A percentile compares a stretch with the other conserved stretches of the same genome.
These are phyloP conservation scores for Cyclotella atomus DNA, from an alignment of 108 stramenopile species.

Conservation along the genomic window DNA sequence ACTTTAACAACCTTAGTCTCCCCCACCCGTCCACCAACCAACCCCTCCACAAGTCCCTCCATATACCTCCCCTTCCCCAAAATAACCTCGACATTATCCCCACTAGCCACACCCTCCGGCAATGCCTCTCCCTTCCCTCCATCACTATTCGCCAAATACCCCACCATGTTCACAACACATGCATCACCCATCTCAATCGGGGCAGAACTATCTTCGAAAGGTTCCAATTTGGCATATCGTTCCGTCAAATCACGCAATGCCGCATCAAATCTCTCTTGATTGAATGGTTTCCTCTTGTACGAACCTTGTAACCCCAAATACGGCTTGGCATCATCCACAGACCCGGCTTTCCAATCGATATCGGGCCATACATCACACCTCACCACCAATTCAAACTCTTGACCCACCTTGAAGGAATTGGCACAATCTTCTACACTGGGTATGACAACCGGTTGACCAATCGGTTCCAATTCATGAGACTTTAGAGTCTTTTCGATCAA, in stretches of 20 bases:
- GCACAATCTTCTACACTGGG: slow-evolving; percentile 40
- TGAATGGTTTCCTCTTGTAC: slow-evolving; percentile 86
- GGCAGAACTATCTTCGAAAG: slow-evolving; percentile 51
- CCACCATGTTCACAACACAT: slow-evolving; percentile 86
- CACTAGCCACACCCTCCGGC: slow-evolving; percentile 79
- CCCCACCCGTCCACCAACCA: slow-evolving; percentile 83
- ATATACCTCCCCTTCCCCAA: slow-evolving; percentile 87
- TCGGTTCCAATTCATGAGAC: slow-evolving; percentile 85
- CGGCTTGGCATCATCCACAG: slow-evolving; percentile 55
- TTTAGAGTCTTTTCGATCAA: slow-evolving; percentile 77
- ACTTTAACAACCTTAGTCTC: slow-evolving; percentile 71
- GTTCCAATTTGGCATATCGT: slow-evolving; percentile 73
- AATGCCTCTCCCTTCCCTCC: slow-evolving; percentile 80
- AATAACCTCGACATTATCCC: slow-evolving; percentile 86
- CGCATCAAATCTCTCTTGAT: slow-evolving; percentile 72
- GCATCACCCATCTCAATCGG: slow-evolving; percentile 80
- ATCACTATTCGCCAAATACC: slow-evolving; percentile 74
- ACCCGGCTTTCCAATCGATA: slow-evolving; percentile 75
- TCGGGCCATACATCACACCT: slow-evolving; percentile 91
- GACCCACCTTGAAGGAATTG: slow-evolving; percentile 55
- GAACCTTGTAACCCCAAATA: slow-evolving; percentile 75
- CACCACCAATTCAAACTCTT: slow-evolving; percentile 66
- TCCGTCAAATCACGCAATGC: slow-evolving; percentile 84
- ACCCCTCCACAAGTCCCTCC: slow-evolving; percentile 85
- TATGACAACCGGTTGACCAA: slow-evolving; percentile 72